phyloP scores from a whole-genome alignment of 192 early-diverging fungal genomes.

The Funneliformis geosporum region DNA sequence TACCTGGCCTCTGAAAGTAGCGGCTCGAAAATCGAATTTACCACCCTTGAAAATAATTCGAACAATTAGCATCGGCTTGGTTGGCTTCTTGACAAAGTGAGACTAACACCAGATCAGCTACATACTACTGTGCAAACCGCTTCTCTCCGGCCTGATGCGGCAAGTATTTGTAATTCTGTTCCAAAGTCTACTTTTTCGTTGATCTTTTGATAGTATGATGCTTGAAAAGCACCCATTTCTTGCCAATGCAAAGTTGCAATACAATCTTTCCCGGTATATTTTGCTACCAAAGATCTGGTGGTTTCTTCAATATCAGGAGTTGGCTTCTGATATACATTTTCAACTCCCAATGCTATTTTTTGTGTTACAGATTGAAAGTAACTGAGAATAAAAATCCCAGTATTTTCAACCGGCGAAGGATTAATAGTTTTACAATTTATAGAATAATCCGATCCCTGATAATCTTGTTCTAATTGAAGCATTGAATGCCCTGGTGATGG shows the following conservation, averaged over 20 bases:
- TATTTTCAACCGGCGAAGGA: constrained; percentile 86
- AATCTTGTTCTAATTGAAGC: constrained; percentile 91
- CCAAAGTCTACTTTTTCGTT: constrained; percentile 94
- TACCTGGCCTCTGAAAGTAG: constrained; percentile 85
- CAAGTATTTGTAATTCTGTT: constrained; percentile 85
- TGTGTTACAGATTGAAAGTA: constrained; percentile 90
- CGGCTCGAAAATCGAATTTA: constrained; percentile 93
- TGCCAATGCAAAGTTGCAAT: constrained; percentile 70
- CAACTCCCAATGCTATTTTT: constrained; percentile 80
- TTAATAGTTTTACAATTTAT: constrained; percentile 93
- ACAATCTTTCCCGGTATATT: constrained; percentile 70
- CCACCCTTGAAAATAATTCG: constrained; percentile 61
- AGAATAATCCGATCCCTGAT: constrained; percentile 85
- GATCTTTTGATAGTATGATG: constrained; percentile 87
- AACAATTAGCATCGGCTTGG: constrained; percentile 27
- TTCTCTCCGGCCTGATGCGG: constrained; percentile 72
- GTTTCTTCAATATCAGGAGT: constrained; percentile 81
- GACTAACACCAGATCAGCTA: constrained; percentile 32
- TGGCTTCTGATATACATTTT: constrained; percentile 83
- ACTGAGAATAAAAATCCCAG: constrained; percentile 85
- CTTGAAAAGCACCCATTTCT: constrained; percentile 67
- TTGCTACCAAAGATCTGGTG: constrained; percentile 68
- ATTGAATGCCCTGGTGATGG: constrained; percentile 81
- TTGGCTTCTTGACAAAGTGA: constrained; percentile 28
- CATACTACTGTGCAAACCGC: constrained; percentile 80